Percentiles rank a stretch among this genome's conserved stretches.
Evolutionary conservation across 306 rosid species (phyloP).

Genomic region (Rosa persica): DNA sequence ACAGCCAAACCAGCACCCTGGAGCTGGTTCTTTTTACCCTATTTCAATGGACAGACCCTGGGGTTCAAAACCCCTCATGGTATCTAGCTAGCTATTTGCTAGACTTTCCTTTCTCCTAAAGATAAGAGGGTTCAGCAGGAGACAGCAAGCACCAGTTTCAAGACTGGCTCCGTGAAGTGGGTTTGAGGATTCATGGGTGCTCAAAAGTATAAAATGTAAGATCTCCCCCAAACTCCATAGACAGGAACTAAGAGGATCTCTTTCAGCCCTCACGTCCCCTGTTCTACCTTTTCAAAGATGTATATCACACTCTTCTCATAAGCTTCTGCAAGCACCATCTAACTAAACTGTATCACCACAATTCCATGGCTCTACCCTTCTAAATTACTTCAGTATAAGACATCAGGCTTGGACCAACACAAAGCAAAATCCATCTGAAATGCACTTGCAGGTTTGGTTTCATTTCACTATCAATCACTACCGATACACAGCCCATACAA

Average conservation of each 20-base stretch:
- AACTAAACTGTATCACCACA: background rate
- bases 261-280: background rate
- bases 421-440: background rate
- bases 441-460: background rate
- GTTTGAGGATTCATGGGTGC: background rate
- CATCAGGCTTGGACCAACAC: background rate
- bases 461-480: background rate
- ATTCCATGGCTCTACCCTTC: background rate
- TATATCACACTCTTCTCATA: background rate
- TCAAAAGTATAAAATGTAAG: background rate
- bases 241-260: background rate
- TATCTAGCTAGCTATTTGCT: background rate
- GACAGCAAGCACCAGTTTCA: no score
- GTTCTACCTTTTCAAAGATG: background rate
- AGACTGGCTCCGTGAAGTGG: background rate
- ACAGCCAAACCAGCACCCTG: background rate
- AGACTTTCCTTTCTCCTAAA: no score
- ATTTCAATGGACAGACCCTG: background rate
- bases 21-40: slow-evolving; percentile 5
- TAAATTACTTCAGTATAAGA: background rate
- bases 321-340: background rate
- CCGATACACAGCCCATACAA: background rate
- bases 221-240: background rate
- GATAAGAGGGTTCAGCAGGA: background rate
- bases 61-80: background rate